Conservation (phyloP, 495 filamentous ascomycete genomes). For the Daldinia concentrica region DNA sequence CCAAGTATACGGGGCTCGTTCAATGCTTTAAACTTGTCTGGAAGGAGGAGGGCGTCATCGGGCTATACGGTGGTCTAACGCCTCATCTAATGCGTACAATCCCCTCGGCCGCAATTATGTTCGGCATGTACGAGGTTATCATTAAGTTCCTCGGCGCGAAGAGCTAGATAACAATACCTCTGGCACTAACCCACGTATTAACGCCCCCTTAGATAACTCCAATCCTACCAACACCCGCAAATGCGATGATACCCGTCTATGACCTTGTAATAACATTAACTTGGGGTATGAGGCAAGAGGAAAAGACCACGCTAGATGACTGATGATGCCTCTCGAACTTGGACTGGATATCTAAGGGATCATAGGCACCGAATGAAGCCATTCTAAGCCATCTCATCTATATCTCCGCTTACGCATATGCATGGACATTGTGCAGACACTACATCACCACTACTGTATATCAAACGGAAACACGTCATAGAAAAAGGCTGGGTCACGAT, state of each 20-base stretch:
- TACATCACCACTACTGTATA: slow-evolving; percentile 24
- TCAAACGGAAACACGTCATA: slow-evolving; percentile 13
- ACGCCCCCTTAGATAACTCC: background rate
- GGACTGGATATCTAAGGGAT: background rate
- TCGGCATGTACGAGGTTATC: slow-evolving; percentile 89
- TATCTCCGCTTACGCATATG: background rate
- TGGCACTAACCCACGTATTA: background rate
- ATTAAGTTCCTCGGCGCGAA: slow-evolving; percentile 64
- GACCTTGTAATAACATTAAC: slow-evolving; percentile 19
- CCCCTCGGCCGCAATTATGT: slow-evolving; percentile 89
- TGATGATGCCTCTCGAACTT: background rate
- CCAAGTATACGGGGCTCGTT: slow-evolving; percentile 83
- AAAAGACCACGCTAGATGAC: background rate
- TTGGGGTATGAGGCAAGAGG: background rate
- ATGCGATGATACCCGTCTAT: background rate
- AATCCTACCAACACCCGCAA: background rate
- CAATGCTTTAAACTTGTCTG: slow-evolving; percentile 85
- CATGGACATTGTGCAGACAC: background rate
- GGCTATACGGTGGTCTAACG: slow-evolving; percentile 85
- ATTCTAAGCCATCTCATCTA: background rate
- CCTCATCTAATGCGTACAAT: slow-evolving; percentile 88
- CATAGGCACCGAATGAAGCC: background rate
- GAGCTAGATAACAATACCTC: slow-evolving; percentile 34
- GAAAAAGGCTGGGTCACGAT: slow-evolving; percentile 4
- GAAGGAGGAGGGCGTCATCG: slow-evolving; percentile 84